Conservation (phyloP, 192 early-diverging fungal genomes). For the Allomyces arbusculus region DNA sequence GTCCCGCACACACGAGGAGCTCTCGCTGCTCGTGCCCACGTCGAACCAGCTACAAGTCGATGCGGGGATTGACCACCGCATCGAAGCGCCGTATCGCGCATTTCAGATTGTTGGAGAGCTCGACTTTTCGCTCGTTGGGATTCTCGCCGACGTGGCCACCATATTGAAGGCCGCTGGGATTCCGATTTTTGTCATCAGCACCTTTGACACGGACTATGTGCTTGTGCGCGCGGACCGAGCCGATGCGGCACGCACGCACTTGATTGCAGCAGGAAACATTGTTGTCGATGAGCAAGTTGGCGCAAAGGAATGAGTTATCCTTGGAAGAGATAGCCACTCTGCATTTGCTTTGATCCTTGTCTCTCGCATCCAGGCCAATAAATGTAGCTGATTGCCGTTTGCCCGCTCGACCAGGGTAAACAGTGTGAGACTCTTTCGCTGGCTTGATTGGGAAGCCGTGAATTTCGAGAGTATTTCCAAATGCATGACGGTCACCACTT, state of each 20-base stretch:
- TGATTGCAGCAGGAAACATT: no score
- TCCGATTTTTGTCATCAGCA: slow-evolving; percentile 23
- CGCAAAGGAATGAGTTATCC: no score
- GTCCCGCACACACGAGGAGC: background rate
- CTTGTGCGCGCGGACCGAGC: slow-evolving; percentile 14
- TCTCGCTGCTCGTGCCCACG: background rate
- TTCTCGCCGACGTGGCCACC: slow-evolving; percentile 12
- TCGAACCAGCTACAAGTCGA: background rate
- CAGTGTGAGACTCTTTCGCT: no score
- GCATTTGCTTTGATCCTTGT: no score
- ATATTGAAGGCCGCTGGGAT: slow-evolving; percentile 14
- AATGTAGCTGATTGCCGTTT: no score
- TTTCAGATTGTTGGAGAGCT: slow-evolving; percentile 19
- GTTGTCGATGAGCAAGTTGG: no score
- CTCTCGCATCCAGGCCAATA: no score
- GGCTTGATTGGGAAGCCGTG: no score
- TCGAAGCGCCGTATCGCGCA: background rate
- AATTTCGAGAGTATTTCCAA: no score
- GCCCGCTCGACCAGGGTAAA: no score
- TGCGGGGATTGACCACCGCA: background rate
- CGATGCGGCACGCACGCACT: background rate
- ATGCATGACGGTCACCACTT: no score
- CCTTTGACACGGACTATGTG: slow-evolving; percentile 34
- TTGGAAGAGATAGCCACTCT: no score
- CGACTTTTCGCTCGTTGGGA: slow-evolving; percentile 28